Base-by-base conservation (phyloP, 768 basidiomycete genomes). In the Cystobasidium ongulense region DNA sequence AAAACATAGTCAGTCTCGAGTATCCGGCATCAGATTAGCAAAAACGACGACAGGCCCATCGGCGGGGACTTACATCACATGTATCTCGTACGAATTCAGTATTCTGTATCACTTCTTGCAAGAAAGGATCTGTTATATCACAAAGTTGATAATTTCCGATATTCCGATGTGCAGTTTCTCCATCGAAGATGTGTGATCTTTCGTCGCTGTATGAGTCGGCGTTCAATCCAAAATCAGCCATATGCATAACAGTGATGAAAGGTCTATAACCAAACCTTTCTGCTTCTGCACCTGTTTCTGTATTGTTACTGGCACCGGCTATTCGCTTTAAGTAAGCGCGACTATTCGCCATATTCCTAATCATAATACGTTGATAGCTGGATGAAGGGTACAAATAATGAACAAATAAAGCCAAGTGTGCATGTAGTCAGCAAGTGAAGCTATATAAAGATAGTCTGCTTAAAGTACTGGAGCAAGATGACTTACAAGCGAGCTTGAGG, bases 101-200 rank as follows among this genome's bases (percentile, higher is more conserved):
- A 73, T 89, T 87, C 74, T 89, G 85, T 64, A 98, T 90, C 86
- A 94, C 88, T 41, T 84, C 84, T 76, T 86, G 86, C 61, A 96
- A 81, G 85, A 93, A 88, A 5, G 88, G 87, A 80, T 99, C 96
- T 7, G 84, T 82, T 76, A 99, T 90, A 80, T 99, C 96, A 80
- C 90, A 90, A 5, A 99, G 84, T 81, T 98, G 96, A 82, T 91
- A 99, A 21, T 92, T 90, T 0, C 92, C 92, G 0, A 91, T 89
- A 80, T 95, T 90, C 77, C 89, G 88, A 54, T 88, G 87, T 57
- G 92, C 81, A 7, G 86, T 86, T 73, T 86, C 80, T 0, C 95
- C 96, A 80, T 99, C 92, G 77, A 98, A 99, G 36, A 92, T 85
- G 80, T 98, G 92, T 0, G 89, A 29, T 25, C 57, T 10, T 0